Evolutionary conservation across 306 rosid genomes (phyloP), one percentile per base, ranked within the genome.

Genomic region (Trifolium fragiferum): DNA sequence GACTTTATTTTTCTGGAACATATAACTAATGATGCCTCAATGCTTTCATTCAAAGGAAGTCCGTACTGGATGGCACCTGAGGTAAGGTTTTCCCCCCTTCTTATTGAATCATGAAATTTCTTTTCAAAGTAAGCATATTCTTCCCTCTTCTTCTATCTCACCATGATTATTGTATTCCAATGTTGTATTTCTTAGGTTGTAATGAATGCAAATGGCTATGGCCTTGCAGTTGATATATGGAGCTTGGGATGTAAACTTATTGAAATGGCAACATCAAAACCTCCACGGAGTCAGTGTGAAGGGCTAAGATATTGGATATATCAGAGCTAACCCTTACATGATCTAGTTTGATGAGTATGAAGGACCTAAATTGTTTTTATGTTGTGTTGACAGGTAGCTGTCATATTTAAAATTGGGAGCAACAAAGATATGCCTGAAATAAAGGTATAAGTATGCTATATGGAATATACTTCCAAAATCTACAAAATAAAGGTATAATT

Each of bases 41-140:
- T 95, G 95, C 97, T 92, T 61, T 95, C 99, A 81, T 92, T 95
- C 93, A 95, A 95, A 80, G 99, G 98, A 73, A 95, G 99, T 86
- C 99, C 99, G 73, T 87, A 95, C 79, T 95, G 99, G 98, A 95
- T 95, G 99, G 99, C 99, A 18, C 99, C 99, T n/a, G 99, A 94
- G 98, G 98, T 94, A 81, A 69, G 37, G 37, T 58, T 65, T 54
- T 19, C 5, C 5, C 50, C 15, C 50, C 50, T n/a, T n/a, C 38
- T 44, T 55, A 30, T 61, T 16, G 46, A 71, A 66, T 35, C 23
- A 70, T 11, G 1, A 32, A 15, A 40, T 62, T 43, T 41, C 44
- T n/a, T 46, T 74, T 54, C 21, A 20, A 60, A 67, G 53, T 37
- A 25, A 30, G 65, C 64, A 44, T 19, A 70, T 64, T 53, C n/a